Base-by-base conservation (phyloP, 805 yeast species). In the Pichia cabralensis region DNA sequence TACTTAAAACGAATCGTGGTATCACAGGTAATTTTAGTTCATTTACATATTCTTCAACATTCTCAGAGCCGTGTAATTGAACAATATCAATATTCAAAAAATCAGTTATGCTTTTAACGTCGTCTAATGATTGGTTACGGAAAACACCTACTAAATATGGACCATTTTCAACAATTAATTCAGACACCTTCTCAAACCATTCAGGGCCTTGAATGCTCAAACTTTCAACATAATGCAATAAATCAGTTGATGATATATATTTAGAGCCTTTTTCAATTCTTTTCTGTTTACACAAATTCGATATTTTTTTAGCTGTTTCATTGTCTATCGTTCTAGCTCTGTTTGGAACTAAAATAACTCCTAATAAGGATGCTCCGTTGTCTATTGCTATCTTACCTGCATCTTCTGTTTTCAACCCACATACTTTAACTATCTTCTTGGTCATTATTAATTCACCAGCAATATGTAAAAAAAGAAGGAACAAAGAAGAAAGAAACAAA, bases 71-170 rank as follows among this genome's bases (percentile, higher is more conserved):
- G 55, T 92, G 98, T 10, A 92, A 58, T 53, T 92, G 98, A 1
- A 92, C 80, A 18, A 84, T 60, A 55, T 92, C 97, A 4, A 86
- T 51, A 1, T 61, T 60, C 12, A 77, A 54, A 7, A 64, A 67
- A 2, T 50, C 43, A 0, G 67, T 65, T 2, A 67, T 47, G 8
- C 44, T 37, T 26, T 64, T 52, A 1, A 89, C 80, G 11, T 78
- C 80, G 2, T 70, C 76, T 3, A 80, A 48, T 0, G 78, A 48
- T 55, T 88, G 96, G 53, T 92, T 84, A 39, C 88, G 65, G 60
- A 89, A 85, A 3, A 89, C 98, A 1, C 97, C 98, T 3, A 86
- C 96, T 2, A 81, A 55, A 44, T 64, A 72, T 0, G 92, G 92
- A 0, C 86, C 83, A 28, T 61, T 53, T 16, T 38, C 42, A 9